Conservation (phyloP, 345 rosid genomes). For the Eucalyptus coolabah region DNA sequence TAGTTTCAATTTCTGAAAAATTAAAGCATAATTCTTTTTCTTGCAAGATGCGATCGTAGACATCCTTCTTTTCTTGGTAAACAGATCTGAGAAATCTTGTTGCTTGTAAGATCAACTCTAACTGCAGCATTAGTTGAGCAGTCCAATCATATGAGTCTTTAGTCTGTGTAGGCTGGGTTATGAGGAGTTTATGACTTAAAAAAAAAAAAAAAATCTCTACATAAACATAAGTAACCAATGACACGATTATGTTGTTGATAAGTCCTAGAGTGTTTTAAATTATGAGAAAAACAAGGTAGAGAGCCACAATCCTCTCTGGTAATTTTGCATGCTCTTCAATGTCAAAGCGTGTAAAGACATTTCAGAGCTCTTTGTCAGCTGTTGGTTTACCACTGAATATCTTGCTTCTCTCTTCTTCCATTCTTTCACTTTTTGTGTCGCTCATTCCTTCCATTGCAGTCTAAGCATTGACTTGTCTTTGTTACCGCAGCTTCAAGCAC, state of each 20-base stretch:
- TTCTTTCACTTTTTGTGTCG: not conserved
- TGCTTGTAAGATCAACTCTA: not conserved
- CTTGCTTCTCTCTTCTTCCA: not conserved
- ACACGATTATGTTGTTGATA: not conserved
- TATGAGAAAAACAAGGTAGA: not conserved
- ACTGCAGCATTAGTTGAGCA: not conserved
- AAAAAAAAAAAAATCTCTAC: not conserved
- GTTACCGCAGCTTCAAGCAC: slow-evolving; percentile 77
- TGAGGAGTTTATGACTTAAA: not conserved
- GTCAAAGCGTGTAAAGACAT: not conserved
- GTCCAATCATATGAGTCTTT: not conserved
- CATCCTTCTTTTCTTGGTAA: not conserved
- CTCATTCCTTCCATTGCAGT: not conserved
- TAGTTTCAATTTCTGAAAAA: not conserved
- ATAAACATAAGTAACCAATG: not conserved
- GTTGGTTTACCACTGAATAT: not conserved
- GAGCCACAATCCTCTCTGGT: not conserved
- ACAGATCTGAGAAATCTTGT: not conserved
- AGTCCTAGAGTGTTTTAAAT: not conserved
- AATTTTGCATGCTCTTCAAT: not conserved
- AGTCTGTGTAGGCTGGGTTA: not conserved
- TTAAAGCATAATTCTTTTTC: not conserved
- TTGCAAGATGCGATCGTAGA: not conserved
- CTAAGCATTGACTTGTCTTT: not conserved
- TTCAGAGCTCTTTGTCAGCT: not conserved